phyloP scores from a whole-genome alignment of 2,329 filamentous ascomycete genomes.

The Pyrenophora teres region DNA sequence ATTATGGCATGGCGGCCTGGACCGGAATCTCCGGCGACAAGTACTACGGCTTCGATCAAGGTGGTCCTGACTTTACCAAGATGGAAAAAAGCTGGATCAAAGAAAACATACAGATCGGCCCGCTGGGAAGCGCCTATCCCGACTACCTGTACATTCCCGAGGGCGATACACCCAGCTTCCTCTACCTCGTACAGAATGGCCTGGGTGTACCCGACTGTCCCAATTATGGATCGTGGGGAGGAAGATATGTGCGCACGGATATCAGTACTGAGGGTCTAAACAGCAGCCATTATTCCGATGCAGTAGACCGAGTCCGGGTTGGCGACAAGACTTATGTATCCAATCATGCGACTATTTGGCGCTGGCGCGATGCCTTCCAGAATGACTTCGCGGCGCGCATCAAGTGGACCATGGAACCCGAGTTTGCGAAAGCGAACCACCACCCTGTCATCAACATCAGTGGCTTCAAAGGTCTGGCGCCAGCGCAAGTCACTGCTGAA shows the following conservation, averaged over 20 bases:
- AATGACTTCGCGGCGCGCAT: slow-evolving; percentile 57
- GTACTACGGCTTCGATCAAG: slow-evolving; percentile 54
- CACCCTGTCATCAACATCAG: slow-evolving; percentile 56
- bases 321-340: slow-evolving; percentile 44
- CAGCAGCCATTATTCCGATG: slow-evolving; percentile 48
- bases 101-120: slow-evolving; percentile 59
- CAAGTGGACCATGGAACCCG: slow-evolving; percentile 52
- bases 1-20: slow-evolving; percentile 61
- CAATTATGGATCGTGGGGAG: slow-evolving; percentile 57
- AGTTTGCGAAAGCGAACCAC: slow-evolving; percentile 50
- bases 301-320: slow-evolving; percentile 44
- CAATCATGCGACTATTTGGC: slow-evolving; percentile 58
- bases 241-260: slow-evolving; percentile 49
- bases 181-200: slow-evolving; percentile 57
- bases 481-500: slow-evolving; percentile 49
- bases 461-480: slow-evolving; percentile 44
- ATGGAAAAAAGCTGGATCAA: slow-evolving; percentile 59
- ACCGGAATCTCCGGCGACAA: slow-evolving; percentile 59
- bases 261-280: slow-evolving; percentile 41
- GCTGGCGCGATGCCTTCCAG: slow-evolving; percentile 59
- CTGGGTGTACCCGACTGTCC: slow-evolving; percentile 55
- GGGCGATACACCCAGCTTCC: slow-evolving; percentile 58
- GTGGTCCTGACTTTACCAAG: slow-evolving; percentile 55
- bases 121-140: slow-evolving; percentile 49
- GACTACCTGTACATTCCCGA: slow-evolving; percentile 59